These are phyloP conservation scores for Erodium texanum DNA, from an alignment of 441 rosid genomes.

Conservation along the genomic window DNA sequence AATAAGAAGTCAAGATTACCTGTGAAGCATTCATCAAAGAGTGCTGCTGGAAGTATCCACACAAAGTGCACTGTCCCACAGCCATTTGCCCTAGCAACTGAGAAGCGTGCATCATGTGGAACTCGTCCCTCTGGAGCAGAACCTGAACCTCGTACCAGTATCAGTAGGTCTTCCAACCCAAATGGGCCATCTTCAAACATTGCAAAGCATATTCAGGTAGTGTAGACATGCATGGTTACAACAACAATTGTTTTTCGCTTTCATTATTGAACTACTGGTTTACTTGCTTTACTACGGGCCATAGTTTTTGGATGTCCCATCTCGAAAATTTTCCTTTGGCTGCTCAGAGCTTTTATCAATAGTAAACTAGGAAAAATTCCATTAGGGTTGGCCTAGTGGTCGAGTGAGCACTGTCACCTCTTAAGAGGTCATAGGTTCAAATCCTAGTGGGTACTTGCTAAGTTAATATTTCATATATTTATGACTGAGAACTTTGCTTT, in stretches of 20 bases:
- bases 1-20: constrained; percentile 25
- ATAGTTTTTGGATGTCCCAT: background rate
- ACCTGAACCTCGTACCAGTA: constrained; percentile 25
- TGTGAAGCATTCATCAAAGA: constrained; percentile 39
- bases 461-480: too few relatives aligned
- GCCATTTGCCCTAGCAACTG: constrained; percentile 87
- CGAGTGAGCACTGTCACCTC: too few relatives aligned
- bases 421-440: too few relatives aligned
- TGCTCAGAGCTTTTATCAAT: background rate
- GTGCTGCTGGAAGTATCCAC: constrained; percentile 33
- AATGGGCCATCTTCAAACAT: constrained; percentile 24
- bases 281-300: background rate
- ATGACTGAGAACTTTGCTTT: background rate
- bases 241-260: background rate
- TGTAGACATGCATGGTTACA: background rate
- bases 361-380: background rate
- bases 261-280: background rate
- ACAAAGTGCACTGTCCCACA: constrained; percentile 77
- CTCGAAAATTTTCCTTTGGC: background rate
- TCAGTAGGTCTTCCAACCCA: constrained; percentile 29
- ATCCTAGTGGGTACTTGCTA: too few relatives aligned
- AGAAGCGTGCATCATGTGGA: constrained; percentile 72
- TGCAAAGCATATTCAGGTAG: constrained; percentile 45
- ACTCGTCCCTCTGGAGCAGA: constrained; percentile 42
- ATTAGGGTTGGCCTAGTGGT: too few relatives aligned